Base-by-base conservation (phyloP, 139 green algal species). In the Astrephomene gubernaculifera region DNA sequence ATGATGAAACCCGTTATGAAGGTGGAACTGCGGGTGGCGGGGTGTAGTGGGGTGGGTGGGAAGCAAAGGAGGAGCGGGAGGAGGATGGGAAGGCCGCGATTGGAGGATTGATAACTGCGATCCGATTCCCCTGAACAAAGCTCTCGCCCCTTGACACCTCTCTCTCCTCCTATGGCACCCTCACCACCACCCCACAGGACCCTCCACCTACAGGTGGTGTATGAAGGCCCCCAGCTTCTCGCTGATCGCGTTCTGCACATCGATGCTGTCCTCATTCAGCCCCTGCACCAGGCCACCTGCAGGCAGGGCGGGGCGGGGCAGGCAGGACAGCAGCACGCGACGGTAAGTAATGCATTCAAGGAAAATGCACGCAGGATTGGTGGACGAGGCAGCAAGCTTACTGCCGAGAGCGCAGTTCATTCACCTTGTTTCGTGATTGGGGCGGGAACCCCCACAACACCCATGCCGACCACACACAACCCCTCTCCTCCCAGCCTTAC, bases 241-340 rank as follows among this genome's bases (percentile, higher is more conserved):
- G 24, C 88, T 89, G 31, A 96, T 92, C 4, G 91, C 92, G 31
- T 73, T 54, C 85, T 97, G 93, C 0, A 97, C 81, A 2, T 84
- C 86, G 2, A 88, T 63, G 71, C 72, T 93, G 87, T 96, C 93
- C 70, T 96, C 95, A 41, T 95, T 97, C 36, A 97, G 87, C 6
- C 93, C 92, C 60, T 96, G 90, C 79, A 95, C 80, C 78, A 95
- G 83, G 12, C 79, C 86, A 27, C 90, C 71, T 80, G 71, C 71
- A n/a, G 64, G 17, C 33, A 38, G 45, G 0, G 5, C 4, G 71
- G 33, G 71, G 14, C 27, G 43, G 1, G 31, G 19, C 21, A 1
- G 12, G 41, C 14, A 25, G 2, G 36, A 72, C 29, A 70, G 63
- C 24, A 70, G 38, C 3, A 70, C 63, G 29, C 2, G 4, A 41